A percentile compares a stretch with the other conserved stretches of the same genome.
Evolutionary conservation across 2,329 filamentous ascomycete species (phyloP).

Genomic region (Ascochyta lentis): DNA sequence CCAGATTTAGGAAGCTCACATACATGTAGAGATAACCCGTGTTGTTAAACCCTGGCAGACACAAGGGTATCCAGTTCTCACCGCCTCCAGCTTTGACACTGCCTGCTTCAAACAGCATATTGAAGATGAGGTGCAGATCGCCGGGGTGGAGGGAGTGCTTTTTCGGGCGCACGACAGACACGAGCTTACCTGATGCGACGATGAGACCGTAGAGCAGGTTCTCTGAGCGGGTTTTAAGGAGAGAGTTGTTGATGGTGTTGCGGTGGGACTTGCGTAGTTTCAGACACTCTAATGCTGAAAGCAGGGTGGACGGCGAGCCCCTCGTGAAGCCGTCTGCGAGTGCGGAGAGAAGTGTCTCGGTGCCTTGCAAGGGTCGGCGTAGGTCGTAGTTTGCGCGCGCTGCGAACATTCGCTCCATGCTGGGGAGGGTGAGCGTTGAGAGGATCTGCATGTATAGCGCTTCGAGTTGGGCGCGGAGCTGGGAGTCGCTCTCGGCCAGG

Average conservation of each 20-base stretch:
- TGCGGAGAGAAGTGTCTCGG: conserved; percentile 87
- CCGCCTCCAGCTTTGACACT: conserved; percentile 90
- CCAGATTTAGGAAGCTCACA: conserved; percentile 85
- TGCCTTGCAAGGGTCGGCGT: conserved; percentile 86
- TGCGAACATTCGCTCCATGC: conserved; percentile 83
- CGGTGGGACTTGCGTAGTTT: conserved; percentile 88
- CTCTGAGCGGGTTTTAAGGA: conserved; percentile 78
- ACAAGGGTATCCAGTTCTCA: conserved; percentile 97
- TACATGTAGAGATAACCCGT: conserved; percentile 99
- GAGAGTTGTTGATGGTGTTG: conserved; percentile 81
- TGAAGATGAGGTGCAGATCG: conserved; percentile 95
- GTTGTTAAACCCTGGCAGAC: conserved; percentile 95
- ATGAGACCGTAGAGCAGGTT: conserved; percentile 91
- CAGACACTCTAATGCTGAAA: conserved; percentile 93
- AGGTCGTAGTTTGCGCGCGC: conserved; percentile 93
- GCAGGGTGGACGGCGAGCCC: conserved; percentile 85
- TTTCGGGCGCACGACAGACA: conserved; percentile 92
- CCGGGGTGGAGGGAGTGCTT: conserved; percentile 95
- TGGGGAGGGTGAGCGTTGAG: conserved; percentile 90
- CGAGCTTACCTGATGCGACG: conserved; percentile 88
- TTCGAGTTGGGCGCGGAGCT: conserved; percentile 86
- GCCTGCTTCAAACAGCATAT: conserved; percentile 97
- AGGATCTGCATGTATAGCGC: conserved; percentile 98
- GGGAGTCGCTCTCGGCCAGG: conserved; percentile 87
- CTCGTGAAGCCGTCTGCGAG: conserved; percentile 93